These are phyloP conservation scores for Pichiaceae sp. DNA, from an alignment of 1,139 yeast genomes.

Conservation along the genomic window DNA sequence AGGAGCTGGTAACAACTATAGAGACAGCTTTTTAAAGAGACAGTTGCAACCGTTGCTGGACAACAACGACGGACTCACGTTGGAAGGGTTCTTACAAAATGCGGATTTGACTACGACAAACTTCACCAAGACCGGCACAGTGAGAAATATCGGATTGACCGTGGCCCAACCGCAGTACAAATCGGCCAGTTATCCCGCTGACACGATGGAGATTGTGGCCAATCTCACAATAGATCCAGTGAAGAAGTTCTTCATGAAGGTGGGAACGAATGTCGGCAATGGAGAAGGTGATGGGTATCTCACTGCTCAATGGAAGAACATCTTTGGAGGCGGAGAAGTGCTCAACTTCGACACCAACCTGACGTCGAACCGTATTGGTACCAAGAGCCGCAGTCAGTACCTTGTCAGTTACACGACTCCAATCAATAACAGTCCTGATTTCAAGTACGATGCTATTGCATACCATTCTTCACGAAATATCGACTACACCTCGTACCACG, in stretches of 20 bases:
- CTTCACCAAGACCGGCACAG: slow-evolving; percentile 28
- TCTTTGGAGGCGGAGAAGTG: slow-evolving; percentile 85
- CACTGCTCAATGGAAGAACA: slow-evolving; percentile 64
- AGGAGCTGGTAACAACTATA: slow-evolving; percentile 39
- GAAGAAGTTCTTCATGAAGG: slow-evolving; percentile 64
- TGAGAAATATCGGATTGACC: slow-evolving; percentile 22
- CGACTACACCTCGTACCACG: slow-evolving; percentile 62
- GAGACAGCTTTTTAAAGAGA: slow-evolving; percentile 41
- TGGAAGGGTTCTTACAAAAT: slow-evolving; percentile 29
- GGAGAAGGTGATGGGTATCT: slow-evolving; percentile 93
- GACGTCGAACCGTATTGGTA: slow-evolving; percentile 44
- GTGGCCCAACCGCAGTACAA: slow-evolving; percentile 18
- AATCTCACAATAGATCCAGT: slow-evolving; percentile 52
- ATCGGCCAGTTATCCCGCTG: slow-evolving; percentile 10
- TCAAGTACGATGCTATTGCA: slow-evolving; percentile 46
- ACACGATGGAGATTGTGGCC: slow-evolving; percentile 41
- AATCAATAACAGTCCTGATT: slow-evolving; percentile 38
- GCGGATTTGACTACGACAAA: slow-evolving; percentile 37
- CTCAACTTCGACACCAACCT: slow-evolving; percentile 66
- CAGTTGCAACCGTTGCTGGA: slow-evolving; percentile 49
- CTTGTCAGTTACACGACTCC: slow-evolving; percentile 61
- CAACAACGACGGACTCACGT: slow-evolving; percentile 21
- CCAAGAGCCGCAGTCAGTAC: slow-evolving; percentile 72
- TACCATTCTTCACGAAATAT: slow-evolving; percentile 53
- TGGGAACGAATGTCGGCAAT: slow-evolving; percentile 92